These are phyloP conservation scores for Stemphylium vesicarium DNA, from an alignment of 2,329 filamentous ascomycete genomes.

Conservation along the genomic window DNA sequence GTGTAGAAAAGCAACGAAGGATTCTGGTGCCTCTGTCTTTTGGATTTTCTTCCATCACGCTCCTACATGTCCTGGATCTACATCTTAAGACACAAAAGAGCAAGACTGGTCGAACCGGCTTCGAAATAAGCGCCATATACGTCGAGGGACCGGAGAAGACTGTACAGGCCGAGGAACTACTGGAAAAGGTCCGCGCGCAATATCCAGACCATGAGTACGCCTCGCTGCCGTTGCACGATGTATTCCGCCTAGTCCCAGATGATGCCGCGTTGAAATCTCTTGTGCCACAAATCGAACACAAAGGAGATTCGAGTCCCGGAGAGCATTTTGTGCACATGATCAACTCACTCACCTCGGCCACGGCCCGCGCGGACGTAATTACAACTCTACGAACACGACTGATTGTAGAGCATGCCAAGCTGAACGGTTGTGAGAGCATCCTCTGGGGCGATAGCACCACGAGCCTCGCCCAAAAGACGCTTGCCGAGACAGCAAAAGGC, in stretches of 20 bases:
- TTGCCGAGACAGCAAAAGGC: slow-evolving; percentile 89
- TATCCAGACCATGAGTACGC: slow-evolving; percentile 73
- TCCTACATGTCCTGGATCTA: slow-evolving; percentile 76
- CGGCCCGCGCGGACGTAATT: slow-evolving; percentile 76
- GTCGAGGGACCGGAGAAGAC: slow-evolving; percentile 50
- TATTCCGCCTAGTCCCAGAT: slow-evolving; percentile 43
- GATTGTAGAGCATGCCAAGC: slow-evolving; percentile 61
- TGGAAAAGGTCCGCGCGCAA: slow-evolving; percentile 55
- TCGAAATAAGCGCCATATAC: slow-evolving; percentile 66
- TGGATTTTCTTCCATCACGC: slow-evolving; percentile 77
- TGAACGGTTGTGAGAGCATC: slow-evolving; percentile 69
- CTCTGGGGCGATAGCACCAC: slow-evolving; percentile 89
- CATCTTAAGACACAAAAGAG: slow-evolving; percentile 70
- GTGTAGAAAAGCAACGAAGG: slow-evolving; percentile 54
- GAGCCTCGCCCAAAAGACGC: slow-evolving; percentile 80
- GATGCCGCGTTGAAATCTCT: slow-evolving; percentile 32
- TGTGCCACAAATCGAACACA: slow-evolving; percentile 10
- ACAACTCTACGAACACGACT: slow-evolving; percentile 74
- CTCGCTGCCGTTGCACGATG: slow-evolving; percentile 67
- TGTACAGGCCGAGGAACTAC: slow-evolving; percentile 11
- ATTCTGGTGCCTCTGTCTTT: slow-evolving; percentile 83
- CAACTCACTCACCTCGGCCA: slow-evolving; percentile 70
- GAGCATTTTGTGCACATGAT: slow-evolving; percentile 61
- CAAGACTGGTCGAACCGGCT: slow-evolving; percentile 69
- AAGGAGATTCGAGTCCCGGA: slow-evolving; percentile 8